Evolutionary conservation across 2,329 filamentous ascomycete species (phyloP).

Genomic region (Lecanoromycetidae sp.): DNA sequence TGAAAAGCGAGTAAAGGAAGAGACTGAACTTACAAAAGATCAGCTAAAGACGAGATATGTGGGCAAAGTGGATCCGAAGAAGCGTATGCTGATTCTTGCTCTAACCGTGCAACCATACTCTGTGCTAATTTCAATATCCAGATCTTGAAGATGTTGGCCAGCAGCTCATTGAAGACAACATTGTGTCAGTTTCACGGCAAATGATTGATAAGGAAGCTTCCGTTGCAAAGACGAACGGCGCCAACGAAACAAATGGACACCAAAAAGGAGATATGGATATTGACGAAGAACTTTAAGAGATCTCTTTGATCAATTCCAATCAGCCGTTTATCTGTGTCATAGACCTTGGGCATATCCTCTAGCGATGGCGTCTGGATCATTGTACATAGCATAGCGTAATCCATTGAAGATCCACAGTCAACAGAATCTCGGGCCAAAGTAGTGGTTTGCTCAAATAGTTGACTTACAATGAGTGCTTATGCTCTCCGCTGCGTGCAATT

Average conservation of each 20-base stretch:
- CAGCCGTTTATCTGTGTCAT: neutral
- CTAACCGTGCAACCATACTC: constrained; percentile 16
- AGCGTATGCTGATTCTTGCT: constrained; percentile 45
- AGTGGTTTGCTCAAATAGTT: too few species aligned
- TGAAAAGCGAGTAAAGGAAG: constrained; percentile 97
- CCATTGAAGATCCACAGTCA: neutral
- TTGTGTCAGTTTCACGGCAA: constrained; percentile 92
- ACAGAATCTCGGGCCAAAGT: too few species aligned
- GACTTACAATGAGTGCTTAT: too few species aligned
- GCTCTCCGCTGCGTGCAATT: too few species aligned
- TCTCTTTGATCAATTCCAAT: neutral
- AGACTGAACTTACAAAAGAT: constrained; percentile 92
- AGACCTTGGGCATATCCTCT: neutral
- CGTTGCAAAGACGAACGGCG: constrained; percentile 55
- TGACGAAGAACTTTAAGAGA: constrained; percentile 45
- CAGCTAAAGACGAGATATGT: constrained; percentile 98
- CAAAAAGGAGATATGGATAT: constrained; percentile 52
- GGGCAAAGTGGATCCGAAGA: constrained; percentile 97
- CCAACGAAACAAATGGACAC: constrained; percentile 38
- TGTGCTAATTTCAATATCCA: constrained; percentile 23
- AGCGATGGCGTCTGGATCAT: constrained; percentile 12
- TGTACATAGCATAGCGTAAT: neutral
- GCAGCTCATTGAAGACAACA: constrained; percentile 97
- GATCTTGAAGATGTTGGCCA: constrained; percentile 92
- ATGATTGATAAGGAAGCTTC: constrained; percentile 99